Evolutionary conservation across 257 asterid genomes (phyloP), one percentile per base, ranked within the genome.

Genomic region (Buddleja alternifolia): DNA sequence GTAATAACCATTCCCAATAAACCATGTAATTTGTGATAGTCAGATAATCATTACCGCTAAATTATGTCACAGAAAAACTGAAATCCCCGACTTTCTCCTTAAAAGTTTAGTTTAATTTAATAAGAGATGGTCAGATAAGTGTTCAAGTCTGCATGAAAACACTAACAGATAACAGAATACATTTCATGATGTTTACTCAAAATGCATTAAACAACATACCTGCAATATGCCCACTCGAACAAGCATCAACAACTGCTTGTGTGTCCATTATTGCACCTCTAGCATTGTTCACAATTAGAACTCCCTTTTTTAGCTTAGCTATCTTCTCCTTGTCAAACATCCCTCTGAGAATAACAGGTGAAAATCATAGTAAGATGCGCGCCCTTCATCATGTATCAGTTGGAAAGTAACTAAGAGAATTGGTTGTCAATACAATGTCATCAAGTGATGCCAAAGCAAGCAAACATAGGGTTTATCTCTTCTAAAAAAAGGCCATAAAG

Each of bases 241-340:
- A 94, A 50, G 96, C 99, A 80, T 94, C 97, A 12, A 53, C 97
- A 61, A 94, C 99, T 44, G 99, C 99, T 76, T 94, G 97, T 10
- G 97, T 87, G 77, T 94, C 98, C 99, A 94, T 94, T 75, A 91
- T 87, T 29, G 99, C 99, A 37, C 98, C 98, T 81, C 99, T 80
- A 52, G 99, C 99, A 54, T 94, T 94, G 86, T 94, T 94, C 72
- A 94, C 97, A 17, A 94, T 86, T 10, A 91, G 68, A 68, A 91
- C 98, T 9, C 99, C 99, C 87, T 87, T 91, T 74, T 94, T 94
- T 10, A 89, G 81, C 90, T 86, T 91, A 3, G 96, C 89, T 59
- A 94, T 94, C 84, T 63, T 89, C 2, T 87, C 90, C 73, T 85
- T 94, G 82, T 94, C 66, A 37, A 94, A 94, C 98, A 94, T 69